These are phyloP conservation scores for Pisolithus marmoratus DNA, from an alignment of 768 basidiomycete genomes.

Conservation along the genomic window DNA sequence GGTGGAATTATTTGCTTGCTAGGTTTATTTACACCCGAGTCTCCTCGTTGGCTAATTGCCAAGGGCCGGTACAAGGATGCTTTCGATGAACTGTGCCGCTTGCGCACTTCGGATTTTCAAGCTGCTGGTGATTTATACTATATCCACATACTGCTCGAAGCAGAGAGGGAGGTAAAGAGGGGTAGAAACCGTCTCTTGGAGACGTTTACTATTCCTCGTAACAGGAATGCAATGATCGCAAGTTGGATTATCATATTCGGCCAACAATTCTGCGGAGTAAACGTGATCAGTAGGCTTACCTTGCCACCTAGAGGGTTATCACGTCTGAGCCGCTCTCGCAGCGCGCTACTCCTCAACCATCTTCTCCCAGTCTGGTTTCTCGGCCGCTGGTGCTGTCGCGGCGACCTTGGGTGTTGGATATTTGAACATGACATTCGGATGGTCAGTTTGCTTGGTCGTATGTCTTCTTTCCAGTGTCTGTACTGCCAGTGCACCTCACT, in stretches of 20 bases:
- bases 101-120: constrained; percentile 65
- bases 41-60: constrained; percentile 81
- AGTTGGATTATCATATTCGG: constrained; percentile 69
- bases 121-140: constrained; percentile 81
- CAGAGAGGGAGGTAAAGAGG: constrained; percentile 53
- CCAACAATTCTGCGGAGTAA: constrained; percentile 83
- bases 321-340: too few species aligned
- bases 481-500: too few species aligned
- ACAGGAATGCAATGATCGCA: constrained; percentile 57
- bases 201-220: constrained; percentile 71
- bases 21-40: constrained; percentile 54
- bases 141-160: constrained; percentile 61
- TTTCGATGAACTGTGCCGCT: too few species aligned
- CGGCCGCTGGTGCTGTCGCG: too few species aligned
- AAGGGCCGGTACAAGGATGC: constrained; percentile 70
- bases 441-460: too few species aligned
- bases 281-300: constrained; percentile 40
- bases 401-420: too few species aligned
- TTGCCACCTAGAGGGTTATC: background rate
- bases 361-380: too few species aligned
- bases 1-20: constrained; percentile 37
- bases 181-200: constrained; percentile 58
- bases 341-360: too few species aligned
- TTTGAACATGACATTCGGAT: too few species aligned
- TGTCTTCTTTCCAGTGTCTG: too few species aligned